These are phyloP conservation scores for Vitis hybrid DNA, from an alignment of 177 flowering plant species.

Conservation along the genomic window DNA sequence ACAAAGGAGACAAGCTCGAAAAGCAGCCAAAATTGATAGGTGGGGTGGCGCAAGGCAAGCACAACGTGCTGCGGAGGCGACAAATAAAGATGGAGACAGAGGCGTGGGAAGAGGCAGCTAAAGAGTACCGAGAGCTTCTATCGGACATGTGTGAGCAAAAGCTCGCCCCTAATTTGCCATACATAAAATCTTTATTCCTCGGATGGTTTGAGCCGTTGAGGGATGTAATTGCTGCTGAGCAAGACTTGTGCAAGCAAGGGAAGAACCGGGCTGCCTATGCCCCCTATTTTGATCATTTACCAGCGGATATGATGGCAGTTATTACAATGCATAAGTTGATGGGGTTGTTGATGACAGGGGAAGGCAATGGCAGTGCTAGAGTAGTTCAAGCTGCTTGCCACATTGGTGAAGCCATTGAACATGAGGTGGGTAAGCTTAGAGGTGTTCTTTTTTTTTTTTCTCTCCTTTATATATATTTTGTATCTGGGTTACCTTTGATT, in stretches of 20 bases:
- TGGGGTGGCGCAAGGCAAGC: slow-evolving; percentile 40
- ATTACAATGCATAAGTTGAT: slow-evolving; percentile 56
- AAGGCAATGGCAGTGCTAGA: slow-evolving; percentile 30
- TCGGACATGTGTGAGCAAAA: slow-evolving; percentile 67
- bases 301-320: slow-evolving; percentile 49
- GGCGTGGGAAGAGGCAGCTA: slow-evolving; percentile 68
- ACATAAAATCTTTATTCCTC: slow-evolving; percentile 62
- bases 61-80: slow-evolving; percentile 36
- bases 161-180: slow-evolving; percentile 73
- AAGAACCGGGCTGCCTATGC: slow-evolving; percentile 21
- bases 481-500: no score
- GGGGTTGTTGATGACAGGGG: slow-evolving; percentile 51
- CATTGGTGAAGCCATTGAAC: slow-evolving; percentile 48
- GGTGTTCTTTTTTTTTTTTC: no score
- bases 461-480: no score
- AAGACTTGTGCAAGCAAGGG: slow-evolving; percentile 28
- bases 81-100: slow-evolving; percentile 68
- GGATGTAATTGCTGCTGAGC: slow-evolving; percentile 41
- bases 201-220: slow-evolving; percentile 77
- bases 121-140: slow-evolving; percentile 59
- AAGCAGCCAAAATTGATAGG: slow-evolving; percentile 30
- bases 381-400: slow-evolving; percentile 35
- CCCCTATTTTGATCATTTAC: slow-evolving; percentile 33
- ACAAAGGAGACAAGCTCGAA: slow-evolving; percentile 14
- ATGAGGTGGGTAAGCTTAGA: slow-evolving; percentile 28